Conservation (phyloP, 2,329 filamentous ascomycete species). For the Teratosphaeria nubilosa region DNA sequence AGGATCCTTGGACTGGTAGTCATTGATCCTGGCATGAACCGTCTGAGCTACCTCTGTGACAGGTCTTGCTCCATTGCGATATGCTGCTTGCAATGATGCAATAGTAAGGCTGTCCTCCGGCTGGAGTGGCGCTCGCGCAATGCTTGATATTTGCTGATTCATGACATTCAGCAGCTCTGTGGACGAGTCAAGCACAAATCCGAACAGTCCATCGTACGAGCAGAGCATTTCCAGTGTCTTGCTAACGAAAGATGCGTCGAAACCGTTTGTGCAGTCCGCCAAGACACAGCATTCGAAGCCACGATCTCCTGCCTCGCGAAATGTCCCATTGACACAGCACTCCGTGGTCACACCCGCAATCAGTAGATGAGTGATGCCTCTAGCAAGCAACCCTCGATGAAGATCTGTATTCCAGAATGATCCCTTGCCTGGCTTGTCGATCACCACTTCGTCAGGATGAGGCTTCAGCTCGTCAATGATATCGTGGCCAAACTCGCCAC, state of each 20-base stretch:
- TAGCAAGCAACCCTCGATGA: conserved; percentile 43
- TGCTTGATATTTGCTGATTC: conserved; percentile 10
- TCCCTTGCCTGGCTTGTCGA: conserved; percentile 51
- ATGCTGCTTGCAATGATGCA: conserved; percentile 33
- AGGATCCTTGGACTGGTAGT: conserved; percentile 38
- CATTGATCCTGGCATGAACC: conserved; percentile 39
- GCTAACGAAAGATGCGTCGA: conserved; percentile 37
- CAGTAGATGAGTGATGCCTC: conserved; percentile 48
- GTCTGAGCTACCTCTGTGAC: conserved; percentile 33
- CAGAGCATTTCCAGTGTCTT: conserved; percentile 42
- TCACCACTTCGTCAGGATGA: conserved; percentile 41
- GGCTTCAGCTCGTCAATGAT: conserved; percentile 45
- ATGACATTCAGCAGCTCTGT: conserved; percentile 30
- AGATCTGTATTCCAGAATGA: conserved; percentile 49
- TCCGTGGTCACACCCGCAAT: conserved; percentile 51
- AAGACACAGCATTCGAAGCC: conserved; percentile 50
- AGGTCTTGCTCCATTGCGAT: conserved; percentile 35
- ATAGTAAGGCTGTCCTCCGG: conserved; percentile 35
- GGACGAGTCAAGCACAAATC: conserved; percentile 33
- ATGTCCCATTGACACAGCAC: conserved; percentile 47
- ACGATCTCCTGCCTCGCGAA: conserved; percentile 49
- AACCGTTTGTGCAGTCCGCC: conserved; percentile 40
- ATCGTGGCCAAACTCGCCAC: conserved; percentile 47
- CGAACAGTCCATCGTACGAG: conserved; percentile 43
- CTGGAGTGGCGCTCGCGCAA: conserved; percentile 13